Conservation (phyloP, 1,139 yeast genomes). For the Kluyveromyces sp. region DNA sequence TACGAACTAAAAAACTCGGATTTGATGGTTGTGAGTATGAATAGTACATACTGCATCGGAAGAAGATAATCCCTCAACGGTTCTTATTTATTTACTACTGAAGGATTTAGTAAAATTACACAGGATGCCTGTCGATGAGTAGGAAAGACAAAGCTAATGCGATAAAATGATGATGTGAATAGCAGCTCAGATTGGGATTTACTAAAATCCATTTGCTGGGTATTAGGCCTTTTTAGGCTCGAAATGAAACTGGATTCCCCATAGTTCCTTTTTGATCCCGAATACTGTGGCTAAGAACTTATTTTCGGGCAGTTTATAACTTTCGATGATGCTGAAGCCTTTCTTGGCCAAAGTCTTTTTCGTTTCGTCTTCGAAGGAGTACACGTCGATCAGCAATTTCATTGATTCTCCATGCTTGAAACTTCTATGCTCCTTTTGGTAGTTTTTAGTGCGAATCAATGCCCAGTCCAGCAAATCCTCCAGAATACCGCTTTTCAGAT, state of each 20-base stretch:
- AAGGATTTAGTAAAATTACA: not conserved
- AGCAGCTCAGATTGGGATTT: too few relatives aligned
- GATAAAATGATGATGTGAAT: not conserved
- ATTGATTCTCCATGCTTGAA: slow-evolving; percentile 23
- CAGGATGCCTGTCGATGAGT: not conserved
- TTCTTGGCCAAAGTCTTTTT: slow-evolving; percentile 33
- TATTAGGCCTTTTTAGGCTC: slow-evolving; percentile 12
- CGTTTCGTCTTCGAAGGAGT: slow-evolving; percentile 44
- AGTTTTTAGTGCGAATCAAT: slow-evolving; percentile 40
- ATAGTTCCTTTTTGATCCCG: slow-evolving; percentile 42
- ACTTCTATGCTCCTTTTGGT: slow-evolving; percentile 29
- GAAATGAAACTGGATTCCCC: slow-evolving; percentile 39
- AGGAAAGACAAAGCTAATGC: not conserved
- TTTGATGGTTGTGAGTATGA: too few relatives aligned
- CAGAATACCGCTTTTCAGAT: slow-evolving; percentile 53
- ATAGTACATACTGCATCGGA: too few relatives aligned
- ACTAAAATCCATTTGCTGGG: not conserved
- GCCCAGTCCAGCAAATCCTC: slow-evolving; percentile 58
- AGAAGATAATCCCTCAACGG: too few relatives aligned
- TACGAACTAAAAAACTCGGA: too few relatives aligned
- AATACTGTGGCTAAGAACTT: slow-evolving; percentile 34
- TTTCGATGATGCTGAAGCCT: slow-evolving; percentile 32
- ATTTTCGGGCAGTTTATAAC: slow-evolving; percentile 28
- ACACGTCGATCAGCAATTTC: slow-evolving; percentile 41
- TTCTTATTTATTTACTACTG: not conserved